phyloP scores from a whole-genome alignment of 495 filamentous ascomycete species.

The Penicillium roqueforti region DNA sequence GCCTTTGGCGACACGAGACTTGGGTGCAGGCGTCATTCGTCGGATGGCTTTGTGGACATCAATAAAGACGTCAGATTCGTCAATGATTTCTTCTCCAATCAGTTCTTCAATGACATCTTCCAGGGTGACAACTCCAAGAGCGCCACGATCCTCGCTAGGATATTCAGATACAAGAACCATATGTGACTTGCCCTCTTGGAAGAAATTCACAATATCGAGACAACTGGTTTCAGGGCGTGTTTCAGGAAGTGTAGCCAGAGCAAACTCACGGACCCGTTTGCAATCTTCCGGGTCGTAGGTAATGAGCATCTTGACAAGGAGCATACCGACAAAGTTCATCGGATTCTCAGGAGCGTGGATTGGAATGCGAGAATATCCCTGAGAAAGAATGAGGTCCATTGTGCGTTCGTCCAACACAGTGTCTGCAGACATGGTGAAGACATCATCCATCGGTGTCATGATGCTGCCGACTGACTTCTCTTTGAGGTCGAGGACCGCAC shows the following conservation, averaged over 20 bases:
- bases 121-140: conserved; percentile 87
- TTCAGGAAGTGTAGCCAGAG: conserved; percentile 89
- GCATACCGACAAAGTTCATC: conserved; percentile 91
- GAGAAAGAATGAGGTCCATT: conserved; percentile 87
- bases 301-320: conserved; percentile 96
- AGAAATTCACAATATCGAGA: conserved; percentile 97
- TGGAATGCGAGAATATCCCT: conserved; percentile 92
- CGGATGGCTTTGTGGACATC: conserved; percentile 97
- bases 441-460: conserved; percentile 98
- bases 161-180: conserved; percentile 95
- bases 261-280: conserved; percentile 79
- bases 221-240: conserved; percentile 93
- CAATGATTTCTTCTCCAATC: conserved; percentile 89
- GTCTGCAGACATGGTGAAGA: conserved; percentile 91
- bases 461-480: conserved; percentile 91
- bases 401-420: conserved; percentile 85
- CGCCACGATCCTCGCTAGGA: conserved; percentile 83
- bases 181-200: conserved; percentile 97
- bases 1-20: conserved; percentile 56
- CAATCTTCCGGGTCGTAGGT: conserved; percentile 96
- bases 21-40: conserved; percentile 64
- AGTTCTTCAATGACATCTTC: conserved; percentile 98
- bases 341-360: conserved; percentile 82
- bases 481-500: conserved; percentile 91
- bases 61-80: conserved; percentile 93